Evolutionary conservation across 805 yeast species (phyloP).

Genomic region (Wickerhamiella hasegawae): DNA sequence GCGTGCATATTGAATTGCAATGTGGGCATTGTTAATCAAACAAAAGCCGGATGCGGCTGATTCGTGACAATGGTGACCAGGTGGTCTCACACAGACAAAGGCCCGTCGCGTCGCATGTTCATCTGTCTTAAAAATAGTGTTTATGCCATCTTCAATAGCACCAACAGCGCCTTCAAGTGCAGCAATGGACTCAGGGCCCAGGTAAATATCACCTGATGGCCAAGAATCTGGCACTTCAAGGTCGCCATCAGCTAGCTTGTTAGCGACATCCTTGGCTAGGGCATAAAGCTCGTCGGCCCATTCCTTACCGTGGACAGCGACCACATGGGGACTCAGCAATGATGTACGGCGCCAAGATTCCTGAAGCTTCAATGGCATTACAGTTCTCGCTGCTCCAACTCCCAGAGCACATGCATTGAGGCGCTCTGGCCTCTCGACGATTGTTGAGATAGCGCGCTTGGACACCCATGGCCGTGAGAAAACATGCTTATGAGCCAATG

Average conservation of each 20-base stretch:
- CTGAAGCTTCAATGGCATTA: slow-evolving; percentile 30
- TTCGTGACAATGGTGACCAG: slow-evolving; percentile 79
- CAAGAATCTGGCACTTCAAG: slow-evolving; percentile 68
- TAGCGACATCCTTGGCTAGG: slow-evolving; percentile 43
- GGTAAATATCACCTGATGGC: slow-evolving; percentile 72
- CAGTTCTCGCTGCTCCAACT: slow-evolving; percentile 54
- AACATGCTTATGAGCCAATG: slow-evolving; percentile 52
- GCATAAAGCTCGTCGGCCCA: slow-evolving; percentile 50
- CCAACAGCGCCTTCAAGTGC: slow-evolving; percentile 70
- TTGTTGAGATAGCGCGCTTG: slow-evolving; percentile 44
- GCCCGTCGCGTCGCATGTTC: slow-evolving; percentile 24
- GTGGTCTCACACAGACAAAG: slow-evolving; percentile 61
- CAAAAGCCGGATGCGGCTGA: slow-evolving; percentile 79
- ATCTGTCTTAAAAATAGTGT: slow-evolving; percentile 28
- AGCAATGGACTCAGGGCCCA: slow-evolving; percentile 45
- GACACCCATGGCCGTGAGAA: slow-evolving; percentile 68
- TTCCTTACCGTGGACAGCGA: slow-evolving; percentile 52
- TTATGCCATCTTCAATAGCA: slow-evolving; percentile 57
- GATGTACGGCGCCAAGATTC: slow-evolving; percentile 32
- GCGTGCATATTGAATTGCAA: slow-evolving; percentile 63
- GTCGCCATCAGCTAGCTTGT: slow-evolving; percentile 34
- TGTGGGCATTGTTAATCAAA: slow-evolving; percentile 63
- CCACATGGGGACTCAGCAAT: slow-evolving; percentile 40
- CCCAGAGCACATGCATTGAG: slow-evolving; percentile 65
- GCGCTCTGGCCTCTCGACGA: slow-evolving; percentile 74